Conservation (phyloP, 345 rosid genomes). For the Viola odorata region DNA sequence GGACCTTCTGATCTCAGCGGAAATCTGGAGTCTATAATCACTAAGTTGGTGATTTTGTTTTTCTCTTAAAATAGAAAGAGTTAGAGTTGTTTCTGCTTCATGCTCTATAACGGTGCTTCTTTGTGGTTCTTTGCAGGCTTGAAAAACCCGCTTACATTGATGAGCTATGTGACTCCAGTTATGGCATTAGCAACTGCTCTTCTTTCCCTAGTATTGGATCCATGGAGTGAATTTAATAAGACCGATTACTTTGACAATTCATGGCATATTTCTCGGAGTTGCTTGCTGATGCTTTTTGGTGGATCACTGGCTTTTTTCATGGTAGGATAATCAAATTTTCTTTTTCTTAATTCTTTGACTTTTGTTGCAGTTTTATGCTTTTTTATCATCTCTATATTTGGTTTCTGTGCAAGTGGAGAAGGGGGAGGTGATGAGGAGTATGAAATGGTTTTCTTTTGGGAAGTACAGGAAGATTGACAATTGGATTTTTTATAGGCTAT, state of each 20-base stretch:
- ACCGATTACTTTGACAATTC: constrained; percentile 77
- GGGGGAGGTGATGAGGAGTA: neutral
- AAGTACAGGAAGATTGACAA: neutral
- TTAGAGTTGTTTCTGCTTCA: neutral
- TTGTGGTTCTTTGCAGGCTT: constrained; percentile 52
- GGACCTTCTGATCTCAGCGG: no score
- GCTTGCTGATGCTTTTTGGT: constrained; percentile 89
- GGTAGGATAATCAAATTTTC: constrained; percentile 37
- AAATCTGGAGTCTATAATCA: no score
- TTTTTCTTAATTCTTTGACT: neutral
- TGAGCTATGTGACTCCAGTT: constrained; percentile 80
- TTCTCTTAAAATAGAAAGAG: neutral
- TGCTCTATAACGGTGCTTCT: neutral
- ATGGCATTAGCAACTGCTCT: constrained; percentile 81
- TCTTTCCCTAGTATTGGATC: constrained; percentile 85
- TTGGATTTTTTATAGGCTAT: neutral
- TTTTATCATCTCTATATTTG: neutral
- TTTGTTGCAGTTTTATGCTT: neutral
- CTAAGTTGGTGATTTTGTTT: no score
- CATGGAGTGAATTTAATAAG: constrained; percentile 72
- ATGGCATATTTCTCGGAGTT: constrained; percentile 71
- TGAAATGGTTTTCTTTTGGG: neutral
- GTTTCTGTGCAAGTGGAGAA: neutral
- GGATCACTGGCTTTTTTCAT: constrained; percentile 93
- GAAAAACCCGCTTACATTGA: constrained; percentile 82